Percentiles rank a stretch among this genome's conserved stretches.
Conservation (phyloP, 305 asterid genomes). For the Rubia balearica region DNA sequence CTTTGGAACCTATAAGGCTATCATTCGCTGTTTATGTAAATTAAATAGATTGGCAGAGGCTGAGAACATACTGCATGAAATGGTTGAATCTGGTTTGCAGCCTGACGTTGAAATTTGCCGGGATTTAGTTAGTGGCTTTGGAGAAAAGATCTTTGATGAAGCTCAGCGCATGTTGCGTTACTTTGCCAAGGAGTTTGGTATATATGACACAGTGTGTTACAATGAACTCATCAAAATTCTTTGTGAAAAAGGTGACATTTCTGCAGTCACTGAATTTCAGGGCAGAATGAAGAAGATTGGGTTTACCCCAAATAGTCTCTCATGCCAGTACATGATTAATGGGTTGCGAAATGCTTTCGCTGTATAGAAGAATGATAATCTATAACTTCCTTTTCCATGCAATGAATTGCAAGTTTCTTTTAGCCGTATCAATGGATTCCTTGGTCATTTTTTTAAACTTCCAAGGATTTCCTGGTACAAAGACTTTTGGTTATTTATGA, state of each 20-base stretch:
- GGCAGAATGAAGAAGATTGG: conserved; percentile 68
- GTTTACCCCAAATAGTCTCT: conserved; percentile 45
- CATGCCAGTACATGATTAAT: conserved; percentile 60
- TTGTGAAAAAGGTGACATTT: conserved; percentile 41
- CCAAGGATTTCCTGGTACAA: too few relatives aligned
- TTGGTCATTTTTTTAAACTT: background rate
- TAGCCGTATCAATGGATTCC: background rate
- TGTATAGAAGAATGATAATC: conserved; percentile 22
- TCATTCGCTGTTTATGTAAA: conserved; percentile 54
- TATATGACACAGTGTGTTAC: conserved; percentile 55
- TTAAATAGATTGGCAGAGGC: conserved; percentile 51
- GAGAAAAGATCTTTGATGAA: conserved; percentile 36
- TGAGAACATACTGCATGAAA: conserved; percentile 51
- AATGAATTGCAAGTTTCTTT: background rate
- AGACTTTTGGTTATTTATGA: too few relatives aligned
- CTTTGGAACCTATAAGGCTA: conserved; percentile 41
- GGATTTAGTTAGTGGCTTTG: conserved; percentile 47
- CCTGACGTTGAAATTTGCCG: conserved; percentile 56
- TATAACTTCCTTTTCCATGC: conserved; percentile 5
- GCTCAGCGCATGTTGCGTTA: conserved; percentile 42
- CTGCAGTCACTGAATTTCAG: conserved; percentile 48
- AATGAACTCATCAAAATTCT: conserved; percentile 40
- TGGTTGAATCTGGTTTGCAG: conserved; percentile 45
- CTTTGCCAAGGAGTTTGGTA: conserved; percentile 45
- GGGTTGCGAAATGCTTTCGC: conserved; percentile 48